Evolutionary conservation across 805 yeast genomes (phyloP), one percentile per base, ranked within the genome.

Genomic region (Candida wancherniae): DNA sequence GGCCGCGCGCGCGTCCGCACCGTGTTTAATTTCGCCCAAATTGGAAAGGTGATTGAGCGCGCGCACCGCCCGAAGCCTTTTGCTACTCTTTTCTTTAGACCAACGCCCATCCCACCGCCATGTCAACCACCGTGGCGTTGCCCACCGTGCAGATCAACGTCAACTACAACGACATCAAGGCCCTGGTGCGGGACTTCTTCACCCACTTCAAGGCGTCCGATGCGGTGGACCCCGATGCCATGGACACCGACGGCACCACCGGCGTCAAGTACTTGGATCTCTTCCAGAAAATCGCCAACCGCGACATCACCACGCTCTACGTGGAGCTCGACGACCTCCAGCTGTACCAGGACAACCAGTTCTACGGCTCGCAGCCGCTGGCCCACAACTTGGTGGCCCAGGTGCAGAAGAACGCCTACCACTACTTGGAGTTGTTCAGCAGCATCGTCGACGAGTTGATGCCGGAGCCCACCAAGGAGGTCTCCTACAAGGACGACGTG

Each of bases 291-390:
- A 71, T 92, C 19, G 87, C 97, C 37, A 86, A 94, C 56, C 75
- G 98, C 50, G 87, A 88, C 44, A 40, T 67, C 17, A 66, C 82
- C 19, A 75, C 86, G 1, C 49, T 92, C 13, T 66, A 65, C 33
- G 69, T 92, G 27, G 95, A 86, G 38, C 67, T 92, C 30, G 95
- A 92, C 55, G 99, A 92, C 57, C 61, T 92, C 36, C 74, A 75
- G 44, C 64, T 67, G 24, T 92, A 71, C 56, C 92, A 84, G 49
- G 71, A 70, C 23, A 65, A 70, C 30, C 49, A 50, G 28, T 40
- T 47, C 24, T 40, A 38, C 44, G 28, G 42, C 28, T 34, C 25
- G 47, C 33, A 31, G 12, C 48, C 49, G 6, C 37, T 40, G 25
- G 38, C 41, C 19, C 31, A 34, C 34, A 48, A 64, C 13, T 59